A percentile compares a stretch with the other conserved stretches of the same genome.
Evolutionary conservation across 1,284 basidiomycete species (phyloP).

Genomic region (Papiliotrema flavescens): DNA sequence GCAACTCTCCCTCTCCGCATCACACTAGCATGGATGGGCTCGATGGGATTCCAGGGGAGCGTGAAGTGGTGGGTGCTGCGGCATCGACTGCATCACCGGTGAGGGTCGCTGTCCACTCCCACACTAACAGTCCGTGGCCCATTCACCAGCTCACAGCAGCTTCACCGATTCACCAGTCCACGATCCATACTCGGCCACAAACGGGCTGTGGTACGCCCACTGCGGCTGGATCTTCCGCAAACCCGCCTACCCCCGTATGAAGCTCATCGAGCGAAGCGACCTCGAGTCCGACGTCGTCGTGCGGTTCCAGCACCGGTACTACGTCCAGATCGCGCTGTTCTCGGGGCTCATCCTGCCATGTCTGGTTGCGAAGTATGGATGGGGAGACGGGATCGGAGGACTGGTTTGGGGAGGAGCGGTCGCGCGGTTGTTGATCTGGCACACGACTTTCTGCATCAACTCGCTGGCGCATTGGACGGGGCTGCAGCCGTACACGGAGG

Average conservation of each 20-base stretch:
- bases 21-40: conserved; percentile 62
- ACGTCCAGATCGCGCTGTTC: conserved; percentile 60
- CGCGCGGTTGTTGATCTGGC: conserved; percentile 58
- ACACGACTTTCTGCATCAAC: conserved; percentile 74
- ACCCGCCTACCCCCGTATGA: conserved; percentile 62
- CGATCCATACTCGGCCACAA: conserved; percentile 72
- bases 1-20: conserved; percentile 59
- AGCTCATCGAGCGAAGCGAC: conserved; percentile 64
- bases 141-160: conserved; percentile 32
- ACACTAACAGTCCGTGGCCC: neutral
- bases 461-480: conserved; percentile 78
- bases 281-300: conserved; percentile 71
- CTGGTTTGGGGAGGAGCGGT: conserved; percentile 66
- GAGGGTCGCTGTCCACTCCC: conserved; percentile 25
- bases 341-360: conserved; percentile 61
- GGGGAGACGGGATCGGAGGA: conserved; percentile 61
- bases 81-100: conserved; percentile 70
- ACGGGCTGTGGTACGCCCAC: conserved; percentile 69
- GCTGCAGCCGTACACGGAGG: conserved; percentile 70
- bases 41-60: conserved; percentile 65
- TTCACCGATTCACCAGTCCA: conserved; percentile 69
- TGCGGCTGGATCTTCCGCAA: conserved; percentile 83
- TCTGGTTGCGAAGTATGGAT: conserved; percentile 53
- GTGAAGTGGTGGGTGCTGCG: conserved; percentile 68
- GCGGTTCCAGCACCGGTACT: conserved; percentile 66